These are phyloP conservation scores for Phialophora tarda DNA, from an alignment of 2,329 filamentous ascomycete species.

Conservation along the genomic window DNA sequence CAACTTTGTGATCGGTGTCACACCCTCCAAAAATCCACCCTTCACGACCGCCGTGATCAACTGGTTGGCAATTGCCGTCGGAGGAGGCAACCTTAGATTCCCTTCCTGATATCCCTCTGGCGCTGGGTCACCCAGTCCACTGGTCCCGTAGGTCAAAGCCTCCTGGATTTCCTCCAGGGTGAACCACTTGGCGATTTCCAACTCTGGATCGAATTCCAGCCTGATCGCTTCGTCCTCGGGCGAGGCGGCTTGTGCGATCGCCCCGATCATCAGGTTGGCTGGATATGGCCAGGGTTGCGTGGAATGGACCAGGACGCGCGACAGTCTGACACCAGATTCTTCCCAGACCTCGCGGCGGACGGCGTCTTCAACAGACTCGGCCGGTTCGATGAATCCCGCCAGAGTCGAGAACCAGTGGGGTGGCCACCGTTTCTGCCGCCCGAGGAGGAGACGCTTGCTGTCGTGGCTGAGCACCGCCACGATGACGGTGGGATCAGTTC, in stretches of 20 bases:
- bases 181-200: slow-evolving; percentile 91
- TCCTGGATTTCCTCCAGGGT: slow-evolving; percentile 77
- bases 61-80: slow-evolving; percentile 90
- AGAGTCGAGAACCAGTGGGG: slow-evolving; percentile 86
- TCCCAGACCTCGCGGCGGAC: slow-evolving; percentile 86
- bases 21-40: slow-evolving; percentile 67
- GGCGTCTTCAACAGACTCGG: slow-evolving; percentile 83
- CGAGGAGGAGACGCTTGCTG: slow-evolving; percentile 77
- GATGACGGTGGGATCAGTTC: slow-evolving; percentile 94
- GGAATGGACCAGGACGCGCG: slow-evolving; percentile 79
- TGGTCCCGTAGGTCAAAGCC: slow-evolving; percentile 71
- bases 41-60: slow-evolving; percentile 78
- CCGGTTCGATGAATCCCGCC: slow-evolving; percentile 83
- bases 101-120: slow-evolving; percentile 75
- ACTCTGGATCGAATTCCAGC: slow-evolving; percentile 85
- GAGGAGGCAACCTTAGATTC: slow-evolving; percentile 76
- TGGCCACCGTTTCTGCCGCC: slow-evolving; percentile 83
- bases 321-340: slow-evolving; percentile 77
- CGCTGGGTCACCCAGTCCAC: slow-evolving; percentile 68
- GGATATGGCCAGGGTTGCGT: slow-evolving; percentile 90
- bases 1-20: slow-evolving; percentile 55
- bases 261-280: slow-evolving; percentile 82
- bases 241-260: slow-evolving; percentile 79
- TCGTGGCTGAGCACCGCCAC: slow-evolving; percentile 87
- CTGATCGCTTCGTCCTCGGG: slow-evolving; percentile 80